Percentiles rank a stretch among this genome's conserved stretches.
These are phyloP conservation scores for Dendrobium chrysotoxum DNA, from an alignment of 106 monocot genomes.

Conservation along the genomic window DNA sequence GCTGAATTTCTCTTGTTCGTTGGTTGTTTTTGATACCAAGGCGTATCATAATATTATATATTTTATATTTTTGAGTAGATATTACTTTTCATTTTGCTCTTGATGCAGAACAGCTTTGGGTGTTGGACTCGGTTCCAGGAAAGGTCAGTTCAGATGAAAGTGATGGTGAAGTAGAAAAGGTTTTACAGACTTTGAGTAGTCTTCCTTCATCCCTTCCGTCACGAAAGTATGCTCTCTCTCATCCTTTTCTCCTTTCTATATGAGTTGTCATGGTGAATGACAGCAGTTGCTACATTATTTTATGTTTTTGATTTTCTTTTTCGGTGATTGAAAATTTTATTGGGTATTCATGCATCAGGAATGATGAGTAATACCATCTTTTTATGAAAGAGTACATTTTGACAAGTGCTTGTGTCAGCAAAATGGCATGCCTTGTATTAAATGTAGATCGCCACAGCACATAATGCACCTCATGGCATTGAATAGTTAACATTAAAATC, in stretches of 20 bases:
- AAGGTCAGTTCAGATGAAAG: constrained; percentile 48
- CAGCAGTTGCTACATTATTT: not conserved
- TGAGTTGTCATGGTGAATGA: not conserved
- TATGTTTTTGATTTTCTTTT: not conserved
- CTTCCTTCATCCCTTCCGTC: constrained; percentile 77
- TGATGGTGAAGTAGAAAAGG: constrained; percentile 83
- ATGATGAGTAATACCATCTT: not conserved
- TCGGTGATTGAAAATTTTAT: not conserved
- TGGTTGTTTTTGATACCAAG: too few relatives aligned
- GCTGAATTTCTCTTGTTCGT: too few relatives aligned
- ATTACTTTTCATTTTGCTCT: not conserved
- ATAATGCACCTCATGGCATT: too few relatives aligned
- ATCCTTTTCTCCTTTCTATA: not conserved
- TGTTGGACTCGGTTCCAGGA: constrained; percentile 89
- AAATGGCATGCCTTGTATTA: not conserved
- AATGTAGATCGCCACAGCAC: not conserved
- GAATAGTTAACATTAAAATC: not conserved
- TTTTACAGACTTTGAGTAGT: constrained; percentile 56
- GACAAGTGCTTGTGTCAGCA: not conserved
- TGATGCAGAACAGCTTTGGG: constrained; percentile 91
- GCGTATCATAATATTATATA: too few relatives aligned
- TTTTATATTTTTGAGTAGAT: too few relatives aligned
- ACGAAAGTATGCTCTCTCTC: constrained; percentile 47
- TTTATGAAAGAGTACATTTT: not conserved
- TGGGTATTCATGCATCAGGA: not conserved